Conservation (phyloP, 1,284 basidiomycete genomes). For the Pseudozyma thailandica region DNA sequence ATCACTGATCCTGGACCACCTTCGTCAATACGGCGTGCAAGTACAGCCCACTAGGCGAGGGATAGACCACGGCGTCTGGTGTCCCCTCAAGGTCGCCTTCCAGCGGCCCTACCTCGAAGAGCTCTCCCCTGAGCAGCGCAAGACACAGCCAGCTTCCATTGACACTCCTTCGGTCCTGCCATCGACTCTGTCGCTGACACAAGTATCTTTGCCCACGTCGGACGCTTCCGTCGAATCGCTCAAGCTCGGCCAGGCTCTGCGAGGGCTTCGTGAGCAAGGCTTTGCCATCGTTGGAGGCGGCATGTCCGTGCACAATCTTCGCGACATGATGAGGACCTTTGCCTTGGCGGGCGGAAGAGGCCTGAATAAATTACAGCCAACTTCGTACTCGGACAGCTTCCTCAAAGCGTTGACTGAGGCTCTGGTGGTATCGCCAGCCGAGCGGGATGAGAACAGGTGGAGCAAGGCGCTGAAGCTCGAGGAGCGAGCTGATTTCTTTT, state of each 20-base stretch:
- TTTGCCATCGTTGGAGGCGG: slow-evolving; percentile 56
- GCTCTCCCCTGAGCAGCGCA: slow-evolving; percentile 16
- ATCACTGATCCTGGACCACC: slow-evolving; percentile 59
- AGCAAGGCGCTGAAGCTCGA: slow-evolving; percentile 28
- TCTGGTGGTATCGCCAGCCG: slow-evolving; percentile 21
- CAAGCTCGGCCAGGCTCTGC: slow-evolving; percentile 69
- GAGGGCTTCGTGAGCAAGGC: slow-evolving; percentile 61
- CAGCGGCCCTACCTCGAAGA: slow-evolving; percentile 39
- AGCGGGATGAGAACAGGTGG: slow-evolving; percentile 27
- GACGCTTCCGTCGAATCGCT: slow-evolving; percentile 57
- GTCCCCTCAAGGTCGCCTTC: slow-evolving; percentile 70
- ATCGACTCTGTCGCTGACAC: slow-evolving; percentile 67
- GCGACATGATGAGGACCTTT: slow-evolving; percentile 36
- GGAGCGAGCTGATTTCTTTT: slow-evolving; percentile 27
- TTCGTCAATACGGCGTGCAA: slow-evolving; percentile 37
- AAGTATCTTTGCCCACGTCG: slow-evolving; percentile 70
- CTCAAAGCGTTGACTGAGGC: slow-evolving; percentile 35
- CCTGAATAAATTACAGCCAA: slow-evolving; percentile 2
- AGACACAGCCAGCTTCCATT: slow-evolving; percentile 13
- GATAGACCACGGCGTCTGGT: slow-evolving; percentile 71
- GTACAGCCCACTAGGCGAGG: slow-evolving; percentile 63
- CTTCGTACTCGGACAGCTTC: slow-evolving; percentile 29
- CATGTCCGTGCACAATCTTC: slow-evolving; percentile 59
- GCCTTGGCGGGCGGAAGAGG: slow-evolving; percentile 14
- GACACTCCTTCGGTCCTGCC: slow-evolving; percentile 49